These are phyloP conservation scores for Phytophthora ohioensis DNA, from an alignment of 352 stramenopile species.

Conservation along the genomic window DNA sequence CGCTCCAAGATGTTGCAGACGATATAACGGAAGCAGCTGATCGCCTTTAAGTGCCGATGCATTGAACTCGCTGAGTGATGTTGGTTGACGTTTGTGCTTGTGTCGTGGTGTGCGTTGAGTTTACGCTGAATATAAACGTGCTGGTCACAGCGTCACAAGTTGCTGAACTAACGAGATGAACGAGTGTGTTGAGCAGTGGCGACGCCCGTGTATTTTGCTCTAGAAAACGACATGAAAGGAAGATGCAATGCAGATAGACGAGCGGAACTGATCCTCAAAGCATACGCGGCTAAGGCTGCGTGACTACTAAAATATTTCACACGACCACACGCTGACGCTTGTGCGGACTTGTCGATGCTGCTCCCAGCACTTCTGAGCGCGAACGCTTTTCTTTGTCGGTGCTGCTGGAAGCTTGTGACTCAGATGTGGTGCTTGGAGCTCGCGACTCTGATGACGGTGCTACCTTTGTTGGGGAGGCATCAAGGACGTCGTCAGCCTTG, in stretches of 20 bases:
- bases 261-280: constrained; percentile 23
- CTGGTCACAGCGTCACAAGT: no score
- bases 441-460: constrained; percentile 14
- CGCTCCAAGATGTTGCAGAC: constrained; percentile 43
- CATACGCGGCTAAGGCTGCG: constrained; percentile 39
- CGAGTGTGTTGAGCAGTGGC: constrained; percentile 2
- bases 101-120: neutral
- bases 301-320: constrained; percentile 43
- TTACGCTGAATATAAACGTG: neutral
- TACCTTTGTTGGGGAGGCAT: constrained; percentile 35
- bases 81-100: neutral
- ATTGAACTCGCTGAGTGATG: neutral
- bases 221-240: constrained; percentile 35
- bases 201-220: constrained; percentile 34
- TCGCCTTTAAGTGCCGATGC: constrained; percentile 23
- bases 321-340: constrained; percentile 55
- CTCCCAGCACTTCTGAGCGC: constrained; percentile 31
- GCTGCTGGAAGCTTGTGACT: constrained; percentile 31
- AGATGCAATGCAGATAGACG: constrained; percentile 23
- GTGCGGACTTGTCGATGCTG: constrained; percentile 46
- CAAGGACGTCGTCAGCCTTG: constrained; percentile 32
- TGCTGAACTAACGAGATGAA: neutral
- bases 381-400: constrained; percentile 42
- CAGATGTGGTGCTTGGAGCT: constrained; percentile 34
- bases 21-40: constrained; percentile 47